Percentiles rank a stretch among this genome's conserved stretches.
These are phyloP conservation scores for Heracleum sosnowskyi DNA, from an alignment of 129 eudicot species.

Conservation along the genomic window DNA sequence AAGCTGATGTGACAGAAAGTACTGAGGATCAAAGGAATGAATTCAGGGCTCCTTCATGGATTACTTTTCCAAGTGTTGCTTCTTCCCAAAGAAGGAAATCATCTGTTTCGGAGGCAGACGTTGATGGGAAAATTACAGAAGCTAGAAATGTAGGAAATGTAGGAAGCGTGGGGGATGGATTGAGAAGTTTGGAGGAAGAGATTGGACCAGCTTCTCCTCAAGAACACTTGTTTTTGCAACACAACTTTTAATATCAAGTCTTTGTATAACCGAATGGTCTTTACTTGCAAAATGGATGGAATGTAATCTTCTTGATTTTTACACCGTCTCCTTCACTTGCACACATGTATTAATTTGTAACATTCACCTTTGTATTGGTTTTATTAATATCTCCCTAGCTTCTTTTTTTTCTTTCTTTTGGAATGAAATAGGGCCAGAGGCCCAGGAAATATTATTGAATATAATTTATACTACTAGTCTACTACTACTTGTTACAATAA, in stretches of 20 bases:
- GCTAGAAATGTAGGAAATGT: slow-evolving; percentile 21
- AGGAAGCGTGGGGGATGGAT: slow-evolving; percentile 40
- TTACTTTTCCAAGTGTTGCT: slow-evolving; percentile 88
- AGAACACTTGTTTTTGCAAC: slow-evolving; percentile 75
- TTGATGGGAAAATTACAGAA: slow-evolving; percentile 47
- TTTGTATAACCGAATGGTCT: too few relatives aligned
- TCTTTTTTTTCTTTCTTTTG: not conserved
- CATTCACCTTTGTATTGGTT: not conserved
- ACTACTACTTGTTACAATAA: too few relatives aligned
- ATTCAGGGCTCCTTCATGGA: slow-evolving; percentile 93
- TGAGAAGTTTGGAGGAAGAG: slow-evolving; percentile 80
- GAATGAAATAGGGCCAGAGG: not conserved
- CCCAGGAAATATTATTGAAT: too few relatives aligned
- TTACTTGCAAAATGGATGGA: not conserved
- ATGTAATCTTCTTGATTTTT: slow-evolving; percentile 1
- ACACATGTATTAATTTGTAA: not conserved
- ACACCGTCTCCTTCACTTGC: not conserved
- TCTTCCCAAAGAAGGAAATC: slow-evolving; percentile 90
- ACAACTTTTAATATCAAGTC: slow-evolving; percentile 85
- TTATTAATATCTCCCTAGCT: not conserved
- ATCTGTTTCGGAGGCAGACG: slow-evolving; percentile 71
- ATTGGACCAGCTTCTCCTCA: slow-evolving; percentile 93
- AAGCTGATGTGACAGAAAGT: slow-evolving; percentile 46
- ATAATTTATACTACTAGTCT: too few relatives aligned
- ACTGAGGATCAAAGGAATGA: slow-evolving; percentile 63